A percentile compares a stretch with the other conserved stretches of the same genome.
Conservation (phyloP, 768 basidiomycete genomes). For the Lactarius pseudohatsudake region DNA sequence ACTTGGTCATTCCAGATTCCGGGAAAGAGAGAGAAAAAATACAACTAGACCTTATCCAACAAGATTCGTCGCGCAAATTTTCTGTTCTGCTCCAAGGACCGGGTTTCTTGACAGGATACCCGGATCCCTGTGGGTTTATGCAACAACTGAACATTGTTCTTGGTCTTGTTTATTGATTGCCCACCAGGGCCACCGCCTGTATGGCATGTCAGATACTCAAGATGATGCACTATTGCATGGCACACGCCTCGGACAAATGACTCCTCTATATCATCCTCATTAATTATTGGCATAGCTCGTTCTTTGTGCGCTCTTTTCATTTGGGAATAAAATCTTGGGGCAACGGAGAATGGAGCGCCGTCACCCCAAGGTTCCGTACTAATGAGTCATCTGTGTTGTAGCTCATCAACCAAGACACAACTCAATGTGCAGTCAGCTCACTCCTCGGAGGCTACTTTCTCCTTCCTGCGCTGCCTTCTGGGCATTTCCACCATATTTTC, state of each 20-base stretch:
- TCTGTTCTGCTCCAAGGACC: slow-evolving; percentile 78
- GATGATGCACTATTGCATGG: slow-evolving; percentile 5
- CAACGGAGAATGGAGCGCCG: slow-evolving; percentile 19
- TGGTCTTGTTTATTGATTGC: slow-evolving; percentile 96
- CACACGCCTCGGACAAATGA: slow-evolving; percentile 77
- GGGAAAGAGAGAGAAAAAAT: neutral
- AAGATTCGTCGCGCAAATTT: slow-evolving; percentile 71
- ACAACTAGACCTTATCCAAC: slow-evolving; percentile 58
- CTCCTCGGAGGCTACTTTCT: slow-evolving; percentile 9
- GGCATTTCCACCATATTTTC: slow-evolving; percentile 46
- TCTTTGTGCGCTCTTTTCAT: slow-evolving; percentile 67
- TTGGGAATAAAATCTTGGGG: slow-evolving; percentile 58
- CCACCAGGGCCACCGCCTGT: slow-evolving; percentile 90
- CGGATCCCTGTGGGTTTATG: slow-evolving; percentile 89
- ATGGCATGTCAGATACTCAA: slow-evolving; percentile 20
- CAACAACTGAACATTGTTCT: slow-evolving; percentile 85
- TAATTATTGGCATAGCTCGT: slow-evolving; percentile 63
- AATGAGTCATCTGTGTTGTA: slow-evolving; percentile 31
- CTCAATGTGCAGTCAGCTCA: slow-evolving; percentile 14
- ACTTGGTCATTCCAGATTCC: neutral
- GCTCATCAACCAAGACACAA: slow-evolving; percentile 14
- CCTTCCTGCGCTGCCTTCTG: slow-evolving; percentile 38
- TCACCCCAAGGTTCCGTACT: slow-evolving; percentile 28
- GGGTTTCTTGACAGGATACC: slow-evolving; percentile 85
- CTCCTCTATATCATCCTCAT: slow-evolving; percentile 84